Evolutionary conservation across 805 yeast species (phyloP).

Genomic region (Ogataea minuta): DNA sequence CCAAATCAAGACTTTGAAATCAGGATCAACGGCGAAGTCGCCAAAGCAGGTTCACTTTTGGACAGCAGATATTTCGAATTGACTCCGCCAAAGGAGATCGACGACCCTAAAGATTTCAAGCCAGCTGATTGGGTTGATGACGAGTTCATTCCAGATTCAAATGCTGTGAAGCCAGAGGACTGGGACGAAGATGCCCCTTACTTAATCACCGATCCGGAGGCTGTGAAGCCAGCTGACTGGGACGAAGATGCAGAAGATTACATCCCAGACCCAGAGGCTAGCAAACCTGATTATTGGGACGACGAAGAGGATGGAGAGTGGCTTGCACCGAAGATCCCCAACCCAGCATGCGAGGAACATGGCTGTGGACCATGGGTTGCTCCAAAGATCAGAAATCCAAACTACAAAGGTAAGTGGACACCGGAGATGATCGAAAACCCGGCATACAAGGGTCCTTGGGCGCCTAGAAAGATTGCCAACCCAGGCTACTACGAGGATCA

Average conservation of each 20-base stretch:
- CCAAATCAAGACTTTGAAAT: constrained; percentile 71
- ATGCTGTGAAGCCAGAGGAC: constrained; percentile 68
- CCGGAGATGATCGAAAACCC: constrained; percentile 73
- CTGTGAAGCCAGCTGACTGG: constrained; percentile 76
- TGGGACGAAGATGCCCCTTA: constrained; percentile 77
- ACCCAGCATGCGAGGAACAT: constrained; percentile 66
- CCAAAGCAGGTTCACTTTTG: constrained; percentile 65
- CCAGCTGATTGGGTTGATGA: constrained; percentile 86
- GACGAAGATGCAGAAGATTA: constrained; percentile 56
- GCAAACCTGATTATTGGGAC: constrained; percentile 78
- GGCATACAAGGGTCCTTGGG: constrained; percentile 75
- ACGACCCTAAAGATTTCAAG: constrained; percentile 53
- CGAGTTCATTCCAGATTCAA: constrained; percentile 65
- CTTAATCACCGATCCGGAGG: constrained; percentile 64
- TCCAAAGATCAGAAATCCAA: constrained; percentile 64
- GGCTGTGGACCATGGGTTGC: constrained; percentile 86
- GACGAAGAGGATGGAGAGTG: constrained; percentile 89
- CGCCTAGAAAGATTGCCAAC: constrained; percentile 61
- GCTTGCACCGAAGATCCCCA: constrained; percentile 65
- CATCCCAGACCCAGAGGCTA: constrained; percentile 66
- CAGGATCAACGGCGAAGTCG: constrained; percentile 76
- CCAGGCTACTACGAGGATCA: constrained; percentile 64
- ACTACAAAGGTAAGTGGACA: constrained; percentile 75
- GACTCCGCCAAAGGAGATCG: constrained; percentile 63
- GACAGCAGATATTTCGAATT: constrained; percentile 54